Percentiles rank a stretch among this genome's conserved stretches.
phyloP scores from a whole-genome alignment of 306 rosid species.

The Acacia melanoxylon region DNA sequence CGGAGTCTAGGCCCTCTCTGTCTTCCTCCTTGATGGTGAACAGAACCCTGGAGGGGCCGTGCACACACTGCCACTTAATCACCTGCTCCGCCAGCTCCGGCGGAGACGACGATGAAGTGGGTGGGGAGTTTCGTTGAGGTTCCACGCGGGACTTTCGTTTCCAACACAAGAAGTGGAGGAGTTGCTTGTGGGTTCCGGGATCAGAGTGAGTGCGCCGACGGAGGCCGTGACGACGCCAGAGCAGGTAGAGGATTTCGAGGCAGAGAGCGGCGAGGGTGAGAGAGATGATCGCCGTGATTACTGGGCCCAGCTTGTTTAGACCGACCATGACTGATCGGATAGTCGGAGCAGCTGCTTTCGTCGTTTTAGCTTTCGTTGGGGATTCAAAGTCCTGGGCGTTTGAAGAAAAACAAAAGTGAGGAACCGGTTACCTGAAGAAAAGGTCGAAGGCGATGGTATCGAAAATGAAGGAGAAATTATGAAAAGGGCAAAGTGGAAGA shows the following conservation, averaged over 20 bases:
- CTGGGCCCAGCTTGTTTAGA: constrained; percentile 41
- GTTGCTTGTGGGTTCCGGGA: not conserved
- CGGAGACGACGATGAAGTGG: constrained; percentile 20
- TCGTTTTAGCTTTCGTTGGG: not conserved
- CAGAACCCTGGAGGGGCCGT: constrained; percentile 39
- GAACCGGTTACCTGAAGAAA: not conserved
- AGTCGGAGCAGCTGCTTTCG: not conserved
- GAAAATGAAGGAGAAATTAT: not conserved
- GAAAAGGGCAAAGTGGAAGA: not conserved
- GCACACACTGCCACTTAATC: constrained; percentile 34
- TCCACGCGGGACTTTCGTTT: constrained; percentile 33
- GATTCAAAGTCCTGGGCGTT: not conserved
- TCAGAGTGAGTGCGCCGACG: constrained; percentile 4
- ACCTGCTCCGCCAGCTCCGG: constrained; percentile 38
- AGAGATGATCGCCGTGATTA: constrained; percentile 37
- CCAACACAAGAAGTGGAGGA: not conserved
- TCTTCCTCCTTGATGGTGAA: constrained; percentile 60
- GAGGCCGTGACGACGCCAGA: constrained; percentile 37
- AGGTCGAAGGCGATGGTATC: not conserved
- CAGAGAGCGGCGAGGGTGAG: constrained; percentile 35
- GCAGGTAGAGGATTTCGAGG: constrained; percentile 37
- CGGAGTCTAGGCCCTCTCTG: constrained; percentile 43
- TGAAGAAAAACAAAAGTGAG: not conserved
- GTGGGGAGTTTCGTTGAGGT: constrained; percentile 37
- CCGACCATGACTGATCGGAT: constrained; percentile 30